Evolutionary conservation across 2,329 filamentous ascomycete species (phyloP), one percentile per base, ranked within the genome.

Genomic region (Rutstroemia sp.): DNA sequence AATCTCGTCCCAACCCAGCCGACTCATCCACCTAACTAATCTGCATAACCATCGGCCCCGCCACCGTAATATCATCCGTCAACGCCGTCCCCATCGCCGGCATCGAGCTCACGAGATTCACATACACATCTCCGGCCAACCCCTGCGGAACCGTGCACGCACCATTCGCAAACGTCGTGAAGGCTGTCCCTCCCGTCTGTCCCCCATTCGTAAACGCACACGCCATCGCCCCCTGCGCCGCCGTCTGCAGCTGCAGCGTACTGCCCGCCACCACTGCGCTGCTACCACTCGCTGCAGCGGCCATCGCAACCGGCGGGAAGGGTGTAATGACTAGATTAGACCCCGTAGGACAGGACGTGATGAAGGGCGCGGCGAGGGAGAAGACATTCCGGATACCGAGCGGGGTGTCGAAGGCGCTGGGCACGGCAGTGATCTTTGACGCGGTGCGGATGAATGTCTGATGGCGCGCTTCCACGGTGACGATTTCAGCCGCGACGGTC

Each of bases 401-500:
- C 1, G 87, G 77, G 0, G 83, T 84, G 69, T 90, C 86, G 66
- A 90, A 88, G 25, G 86, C 79, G 67, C 82, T 80, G 4, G 87
- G 83, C 4, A 87, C 79, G 53, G 86, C 81, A 56, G 79, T 73
- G 54, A 77, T 74, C 58, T 79, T 76, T 19, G 77, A 74, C 41
- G 81, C 82, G 57, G 77, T 73, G 61, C 87, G 83, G 71, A 90
- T 82, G 71, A 87, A 84, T 59, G 84, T 85, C 72, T 88, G 85
- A 73, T 91, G 87, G 58, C 87, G 80, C 27, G 86, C 78, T 73
- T 91, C 87, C 58, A 88, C 79, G 23, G 86, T 87, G 46, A 88
- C 78, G 69, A 91, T 90, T 51, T 81, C 81, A 9, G 78, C 87
- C 2, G 87, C 87, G 19, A 82, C 81, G 59, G 78, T 75, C 51